Evolutionary conservation across 2,329 filamentous ascomycete genomes (phyloP), one percentile per base, ranked within the genome.

Genomic region (Bipolaris cookei): DNA sequence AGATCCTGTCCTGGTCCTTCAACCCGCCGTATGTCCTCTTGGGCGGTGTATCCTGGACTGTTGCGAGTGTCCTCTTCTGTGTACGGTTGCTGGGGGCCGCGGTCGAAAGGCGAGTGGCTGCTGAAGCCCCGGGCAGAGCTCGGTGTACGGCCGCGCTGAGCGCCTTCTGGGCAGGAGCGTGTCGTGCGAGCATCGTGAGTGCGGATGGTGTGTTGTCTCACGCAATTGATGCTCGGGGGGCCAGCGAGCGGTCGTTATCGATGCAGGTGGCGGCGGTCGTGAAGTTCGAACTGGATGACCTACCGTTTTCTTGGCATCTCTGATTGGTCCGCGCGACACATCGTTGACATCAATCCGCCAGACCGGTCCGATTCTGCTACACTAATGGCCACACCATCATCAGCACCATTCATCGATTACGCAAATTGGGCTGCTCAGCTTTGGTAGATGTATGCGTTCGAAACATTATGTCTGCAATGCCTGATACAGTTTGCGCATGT

Each of bases 1-100:
- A 99, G 80, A 99, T 99, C 72, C 95, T 89, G 82, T 99, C 95
- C 82, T 98, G 92, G 78, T 99, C 95, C 81, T 88, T 90, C 70
- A 99, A 85, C 56, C 92, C 92, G 72, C 95, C 92, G 79, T 96
- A 90, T 66, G 86, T 84, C 72, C 82, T 80, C 78, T 90, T 88
- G 49, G 84, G 79, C 16, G 79, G 74, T 13, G 76, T 74, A 69
- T 83, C 81, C 61, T 81, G 78, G 30, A 83, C 80, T n/a, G 84
- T 77, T 73, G 84, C 76, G 80, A 97, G 90, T 68, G 85, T 84
- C 77, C 94, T 88, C 73, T 79, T 79, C 76, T 87, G 85, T 68
- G 82, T 80, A 54, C 65, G 68, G 49, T 69, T 72, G 43, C 68
- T 66, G 58, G 71, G 80, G 70, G 80, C 80, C 54, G 66, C 63